A percentile compares a stretch with the other conserved stretches of the same genome.
Conservation (phyloP, 805 yeast species). For the Kluyveromyces nonfermentans region DNA sequence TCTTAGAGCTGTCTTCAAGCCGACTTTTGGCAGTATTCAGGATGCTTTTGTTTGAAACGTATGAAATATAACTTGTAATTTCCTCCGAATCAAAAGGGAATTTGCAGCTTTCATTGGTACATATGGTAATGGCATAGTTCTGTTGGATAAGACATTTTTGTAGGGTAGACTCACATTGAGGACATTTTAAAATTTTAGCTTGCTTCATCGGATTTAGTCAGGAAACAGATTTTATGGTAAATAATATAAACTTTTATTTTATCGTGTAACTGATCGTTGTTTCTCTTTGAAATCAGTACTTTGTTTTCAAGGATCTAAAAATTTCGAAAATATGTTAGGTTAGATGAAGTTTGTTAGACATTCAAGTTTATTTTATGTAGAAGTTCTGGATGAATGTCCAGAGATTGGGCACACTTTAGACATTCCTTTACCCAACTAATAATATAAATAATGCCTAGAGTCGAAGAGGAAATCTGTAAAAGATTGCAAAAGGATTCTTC, state of each 20-base stretch:
- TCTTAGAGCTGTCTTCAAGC: conserved; percentile 4
- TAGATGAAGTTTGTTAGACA: no score
- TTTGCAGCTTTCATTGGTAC: conserved; percentile 20
- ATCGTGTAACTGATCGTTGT: no score
- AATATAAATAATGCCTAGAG: conserved; percentile 33
- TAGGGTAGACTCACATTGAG: conserved; percentile 17
- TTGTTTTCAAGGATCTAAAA: no score
- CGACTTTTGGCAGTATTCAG: conserved; percentile 21
- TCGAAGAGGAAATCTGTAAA: conserved; percentile 55
- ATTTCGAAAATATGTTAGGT: no score
- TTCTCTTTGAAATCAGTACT: no score
- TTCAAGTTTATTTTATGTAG: no score
- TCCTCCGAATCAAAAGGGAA: conserved; percentile 24
- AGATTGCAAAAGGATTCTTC: conserved; percentile 61
- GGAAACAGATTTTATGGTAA: not conserved
- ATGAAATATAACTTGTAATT: conserved; percentile 15
- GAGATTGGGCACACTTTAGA: not conserved
- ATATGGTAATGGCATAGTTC: conserved; percentile 26
- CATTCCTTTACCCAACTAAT: not conserved
- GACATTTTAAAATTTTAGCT: conserved; percentile 11
- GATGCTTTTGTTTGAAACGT: conserved; percentile 23
- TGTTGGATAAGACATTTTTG: conserved; percentile 27
- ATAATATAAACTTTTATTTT: no score
- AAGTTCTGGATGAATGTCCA: no score
- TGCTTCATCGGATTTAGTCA: not conserved